Base-by-base conservation (phyloP, 2,329 filamentous ascomycete species). In the Aspergillus oerlinghausenensis region DNA sequence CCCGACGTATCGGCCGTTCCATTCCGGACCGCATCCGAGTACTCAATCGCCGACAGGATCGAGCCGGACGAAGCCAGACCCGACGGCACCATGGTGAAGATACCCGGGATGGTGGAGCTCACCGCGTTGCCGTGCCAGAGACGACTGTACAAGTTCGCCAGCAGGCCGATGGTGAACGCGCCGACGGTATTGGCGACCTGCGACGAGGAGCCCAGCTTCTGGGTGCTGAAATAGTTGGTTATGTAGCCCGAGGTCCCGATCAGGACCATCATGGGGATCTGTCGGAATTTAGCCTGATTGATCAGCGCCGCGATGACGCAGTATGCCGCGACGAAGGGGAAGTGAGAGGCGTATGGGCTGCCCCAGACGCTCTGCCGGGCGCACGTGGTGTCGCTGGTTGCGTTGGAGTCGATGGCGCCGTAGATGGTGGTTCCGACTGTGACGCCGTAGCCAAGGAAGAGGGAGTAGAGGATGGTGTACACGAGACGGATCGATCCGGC, bases 41-140 rank as follows among this genome's bases (percentile, higher is more conserved):
- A 80, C 17, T 77, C 75, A 51, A 86, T 70, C 8, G 83, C 83
- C 1, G 77, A 75, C 4, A 86, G 76, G 11, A 86, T 73, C 4
- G 76, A 80, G 1, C 83, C 83, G 56, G 75, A 77, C 0, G 83
- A 81, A 5, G 82, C 80, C 5, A 86, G 70, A 7, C 84, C 83
- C 1, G 78, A 82, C 0, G 83, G 83, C 0, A 86, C 83, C 58
- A 84, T 81, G 1, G 85, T 82, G 62, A 94, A 95, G 61, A 96
- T 94, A 17, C 88, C 91, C 0, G 92, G 91, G 10, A 96, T 79
- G 80, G 96, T 89, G 5, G 89, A 88, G 0, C 90, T 89, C 0
- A 90, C 90, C 0, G 91, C 91, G 7, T 95, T 82, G 2, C 88
- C 89, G 68, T 92, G 90, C 23, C 88, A 72, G 35, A 79, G 62